Percentiles rank a stretch among this genome's conserved stretches.
phyloP scores from a whole-genome alignment of 106 monocot genomes.

The Dioscorea alata region DNA sequence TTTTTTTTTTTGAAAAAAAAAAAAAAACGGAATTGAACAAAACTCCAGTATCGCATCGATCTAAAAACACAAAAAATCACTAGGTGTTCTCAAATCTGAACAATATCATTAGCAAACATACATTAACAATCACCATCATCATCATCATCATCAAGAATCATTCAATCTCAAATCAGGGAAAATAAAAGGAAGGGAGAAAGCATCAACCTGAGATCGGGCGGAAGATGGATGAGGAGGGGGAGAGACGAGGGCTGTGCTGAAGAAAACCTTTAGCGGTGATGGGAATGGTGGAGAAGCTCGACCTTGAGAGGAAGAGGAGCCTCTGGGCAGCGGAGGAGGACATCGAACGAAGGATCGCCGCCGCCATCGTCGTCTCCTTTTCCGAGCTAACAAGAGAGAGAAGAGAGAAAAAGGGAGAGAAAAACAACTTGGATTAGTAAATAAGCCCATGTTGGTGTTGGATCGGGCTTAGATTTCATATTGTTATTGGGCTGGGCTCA shows the following conservation, averaged over 20 bases:
- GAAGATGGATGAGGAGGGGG: background rate
- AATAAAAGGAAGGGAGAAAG: background rate
- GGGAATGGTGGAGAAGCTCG: conserved; percentile 12
- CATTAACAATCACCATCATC: background rate
- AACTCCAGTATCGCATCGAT: background rate
- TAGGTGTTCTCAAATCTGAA: background rate
- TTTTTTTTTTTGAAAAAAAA: too few species aligned
- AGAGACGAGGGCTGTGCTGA: background rate
- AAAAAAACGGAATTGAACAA: background rate
- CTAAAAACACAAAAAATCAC: background rate
- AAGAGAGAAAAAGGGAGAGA: background rate
- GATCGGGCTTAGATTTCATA: background rate
- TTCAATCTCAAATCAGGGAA: background rate
- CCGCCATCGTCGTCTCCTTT: background rate
- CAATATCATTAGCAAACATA: background rate
- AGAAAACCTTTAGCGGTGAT: background rate
- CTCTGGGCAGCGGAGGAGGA: conserved; percentile 11
- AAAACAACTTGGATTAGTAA: too few species aligned
- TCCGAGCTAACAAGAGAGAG: background rate
- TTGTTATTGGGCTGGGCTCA: too few species aligned
- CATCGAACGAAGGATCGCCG: conserved; percentile 6
- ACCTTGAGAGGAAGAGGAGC: conserved; percentile 11
- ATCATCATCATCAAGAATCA: background rate
- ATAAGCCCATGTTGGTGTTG: too few species aligned
- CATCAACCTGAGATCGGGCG: conserved; percentile 15